phyloP scores from a whole-genome alignment of 257 asterid species.

The Ehretia macrophylla region DNA sequence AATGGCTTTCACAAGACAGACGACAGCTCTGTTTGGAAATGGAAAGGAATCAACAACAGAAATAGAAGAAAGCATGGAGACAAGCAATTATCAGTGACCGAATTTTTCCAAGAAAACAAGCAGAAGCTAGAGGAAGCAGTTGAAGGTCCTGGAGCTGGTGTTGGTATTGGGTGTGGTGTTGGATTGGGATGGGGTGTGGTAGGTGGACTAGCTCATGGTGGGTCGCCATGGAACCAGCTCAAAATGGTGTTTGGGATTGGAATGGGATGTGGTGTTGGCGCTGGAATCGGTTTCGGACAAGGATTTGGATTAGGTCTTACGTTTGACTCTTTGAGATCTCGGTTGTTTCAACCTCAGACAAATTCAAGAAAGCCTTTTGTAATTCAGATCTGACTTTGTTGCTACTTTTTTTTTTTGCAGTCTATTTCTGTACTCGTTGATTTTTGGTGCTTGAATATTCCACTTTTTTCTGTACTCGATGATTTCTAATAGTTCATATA shows the following conservation, averaged over 20 bases:
- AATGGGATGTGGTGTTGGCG: constrained; percentile 74
- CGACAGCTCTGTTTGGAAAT: constrained; percentile 42
- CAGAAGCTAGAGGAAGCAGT: constrained; percentile 35
- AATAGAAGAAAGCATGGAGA: constrained; percentile 22
- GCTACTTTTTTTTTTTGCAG: background rate
- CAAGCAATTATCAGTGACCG: constrained; percentile 39
- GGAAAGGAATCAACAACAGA: constrained; percentile 43
- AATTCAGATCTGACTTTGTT: constrained; percentile 18
- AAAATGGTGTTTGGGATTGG: constrained; percentile 60
- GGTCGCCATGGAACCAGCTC: constrained; percentile 56
- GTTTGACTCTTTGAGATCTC: constrained; percentile 39
- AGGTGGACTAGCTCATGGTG: constrained; percentile 55
- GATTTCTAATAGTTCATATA: no score
- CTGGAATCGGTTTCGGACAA: constrained; percentile 76
- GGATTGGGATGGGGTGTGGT: constrained; percentile 70
- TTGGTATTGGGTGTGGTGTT: constrained; percentile 74
- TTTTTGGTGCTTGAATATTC: no score
- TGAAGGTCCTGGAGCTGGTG: constrained; percentile 76
- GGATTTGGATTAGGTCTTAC: constrained; percentile 64
- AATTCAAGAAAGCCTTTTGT: constrained; percentile 38
- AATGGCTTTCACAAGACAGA: constrained; percentile 34
- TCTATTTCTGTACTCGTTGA: background rate
- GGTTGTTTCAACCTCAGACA: constrained; percentile 22
- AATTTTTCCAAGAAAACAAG: constrained; percentile 42
- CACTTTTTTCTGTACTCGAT: no score